Conservation (phyloP, 495 filamentous ascomycete genomes). For the Tetracladium setigerum region DNA sequence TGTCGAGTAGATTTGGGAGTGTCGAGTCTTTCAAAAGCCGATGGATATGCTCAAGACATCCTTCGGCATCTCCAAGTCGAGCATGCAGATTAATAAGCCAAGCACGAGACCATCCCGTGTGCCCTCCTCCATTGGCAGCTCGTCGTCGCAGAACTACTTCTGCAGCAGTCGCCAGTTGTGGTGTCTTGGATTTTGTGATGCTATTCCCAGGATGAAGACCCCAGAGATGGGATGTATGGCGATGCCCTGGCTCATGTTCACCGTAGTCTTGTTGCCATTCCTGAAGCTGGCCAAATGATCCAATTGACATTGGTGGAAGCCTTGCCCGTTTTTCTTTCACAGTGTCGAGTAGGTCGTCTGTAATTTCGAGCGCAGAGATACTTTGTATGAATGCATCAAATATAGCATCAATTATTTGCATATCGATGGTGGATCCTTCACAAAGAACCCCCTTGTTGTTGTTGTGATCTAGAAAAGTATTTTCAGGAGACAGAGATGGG, state of each 20-base stretch:
- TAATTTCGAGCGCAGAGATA: slow-evolving; percentile 19
- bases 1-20: slow-evolving; percentile 34
- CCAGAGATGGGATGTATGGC: slow-evolving; percentile 43
- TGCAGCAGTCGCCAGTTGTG: slow-evolving; percentile 23
- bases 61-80: slow-evolving; percentile 25
- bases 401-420: slow-evolving; percentile 35
- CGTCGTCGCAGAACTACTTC: slow-evolving; percentile 20
- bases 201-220: slow-evolving; percentile 29
- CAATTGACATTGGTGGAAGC: slow-evolving; percentile 24
- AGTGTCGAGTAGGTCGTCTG: slow-evolving; percentile 13
- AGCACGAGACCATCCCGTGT: slow-evolving; percentile 42
- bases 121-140: slow-evolving; percentile 29
- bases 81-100: slow-evolving; percentile 39
- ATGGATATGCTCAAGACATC: slow-evolving; percentile 30
- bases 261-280: slow-evolving; percentile 41
- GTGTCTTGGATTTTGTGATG: slow-evolving; percentile 15
- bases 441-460: slow-evolving; percentile 28
- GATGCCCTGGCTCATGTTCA: slow-evolving; percentile 39
- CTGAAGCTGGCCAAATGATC: slow-evolving; percentile 34
- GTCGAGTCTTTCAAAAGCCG: slow-evolving; percentile 32
- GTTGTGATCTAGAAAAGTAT: slow-evolving; percentile 26
- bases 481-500: slow-evolving; percentile 44
- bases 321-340: slow-evolving; percentile 25
- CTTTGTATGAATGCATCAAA: slow-evolving; percentile 28
- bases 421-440: slow-evolving; percentile 41